These are phyloP conservation scores for Mycena galericulata DNA, from an alignment of 768 basidiomycete species.

Conservation along the genomic window DNA sequence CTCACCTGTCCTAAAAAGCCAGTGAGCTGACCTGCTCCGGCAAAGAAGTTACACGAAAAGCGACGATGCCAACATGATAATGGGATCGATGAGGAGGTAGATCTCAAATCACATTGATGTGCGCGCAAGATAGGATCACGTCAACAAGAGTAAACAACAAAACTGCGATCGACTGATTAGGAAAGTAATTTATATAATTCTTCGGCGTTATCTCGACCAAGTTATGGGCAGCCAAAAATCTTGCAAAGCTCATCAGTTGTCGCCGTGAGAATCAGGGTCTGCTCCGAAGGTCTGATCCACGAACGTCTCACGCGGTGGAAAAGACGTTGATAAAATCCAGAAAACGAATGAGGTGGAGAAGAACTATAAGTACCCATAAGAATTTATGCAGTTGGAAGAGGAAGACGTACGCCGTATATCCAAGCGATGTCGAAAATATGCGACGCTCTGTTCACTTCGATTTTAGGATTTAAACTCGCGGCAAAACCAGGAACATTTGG, in stretches of 20 bases:
- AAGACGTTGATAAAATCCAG: background rate
- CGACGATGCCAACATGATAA: constrained; percentile 23
- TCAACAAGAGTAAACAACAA: background rate
- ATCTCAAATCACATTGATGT: constrained; percentile 20
- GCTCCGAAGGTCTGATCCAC: background rate
- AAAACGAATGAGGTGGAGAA: background rate
- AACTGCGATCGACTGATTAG: background rate
- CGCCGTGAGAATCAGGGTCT: background rate
- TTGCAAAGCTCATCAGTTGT: too few relatives aligned
- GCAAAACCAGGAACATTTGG: constrained; percentile 84
- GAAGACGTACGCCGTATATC: constrained; percentile 76
- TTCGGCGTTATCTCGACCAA: background rate
- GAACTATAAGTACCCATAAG: background rate
- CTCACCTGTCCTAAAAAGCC: constrained; percentile 16
- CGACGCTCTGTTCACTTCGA: constrained; percentile 66
- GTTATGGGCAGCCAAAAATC: too few relatives aligned
- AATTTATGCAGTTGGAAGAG: background rate
- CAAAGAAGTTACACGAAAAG: constrained; percentile 22
- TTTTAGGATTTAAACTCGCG: constrained; percentile 72
- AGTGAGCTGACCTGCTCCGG: constrained; percentile 28
- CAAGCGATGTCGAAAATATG: constrained; percentile 76
- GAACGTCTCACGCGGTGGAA: background rate
- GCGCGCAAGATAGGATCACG: background rate
- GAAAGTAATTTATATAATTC: background rate
- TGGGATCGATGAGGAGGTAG: constrained; percentile 26